These are phyloP conservation scores for Saccharomycopsis fodiens DNA, from an alignment of 805 yeast species.

Conservation along the genomic window DNA sequence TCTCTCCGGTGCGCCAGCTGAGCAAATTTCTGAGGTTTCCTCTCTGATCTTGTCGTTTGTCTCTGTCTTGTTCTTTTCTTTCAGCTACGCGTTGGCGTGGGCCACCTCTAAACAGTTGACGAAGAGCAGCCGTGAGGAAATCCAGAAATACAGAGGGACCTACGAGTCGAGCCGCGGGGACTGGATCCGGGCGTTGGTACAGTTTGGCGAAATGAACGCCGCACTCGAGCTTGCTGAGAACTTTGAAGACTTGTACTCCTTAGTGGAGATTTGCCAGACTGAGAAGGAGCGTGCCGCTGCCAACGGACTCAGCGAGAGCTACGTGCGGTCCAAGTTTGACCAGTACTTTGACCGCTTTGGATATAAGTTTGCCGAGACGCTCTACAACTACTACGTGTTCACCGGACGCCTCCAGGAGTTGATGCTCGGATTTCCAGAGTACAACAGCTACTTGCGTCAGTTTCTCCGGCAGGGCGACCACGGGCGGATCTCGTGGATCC, in stretches of 20 bases:
- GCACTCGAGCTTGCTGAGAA: constrained; percentile 59
- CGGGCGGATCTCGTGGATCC: constrained; percentile 65
- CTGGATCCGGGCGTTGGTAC: constrained; percentile 58
- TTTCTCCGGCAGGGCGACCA: constrained; percentile 44
- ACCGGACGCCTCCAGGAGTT: constrained; percentile 45
- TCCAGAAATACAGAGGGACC: constrained; percentile 21
- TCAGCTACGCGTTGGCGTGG: constrained; percentile 31
- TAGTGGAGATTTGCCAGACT: constrained; percentile 48
- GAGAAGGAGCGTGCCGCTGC: constrained; percentile 28
- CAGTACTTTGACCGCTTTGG: constrained; percentile 55
- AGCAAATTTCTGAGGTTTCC: constrained; percentile 16
- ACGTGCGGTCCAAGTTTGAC: constrained; percentile 29
- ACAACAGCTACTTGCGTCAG: constrained; percentile 38
- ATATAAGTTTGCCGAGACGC: constrained; percentile 56
- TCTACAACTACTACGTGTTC: constrained; percentile 52
- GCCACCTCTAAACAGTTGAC: constrained; percentile 21
- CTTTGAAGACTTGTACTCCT: constrained; percentile 56
- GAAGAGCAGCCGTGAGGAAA: constrained; percentile 22
- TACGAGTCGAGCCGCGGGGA: constrained; percentile 28
- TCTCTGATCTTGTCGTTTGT: constrained; percentile 30
- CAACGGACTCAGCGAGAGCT: constrained; percentile 21
- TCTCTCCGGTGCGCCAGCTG: background rate
- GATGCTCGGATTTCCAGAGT: constrained; percentile 49
- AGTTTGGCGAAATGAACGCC: constrained; percentile 40
- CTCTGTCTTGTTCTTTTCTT: constrained; percentile 35